These are phyloP conservation scores for Entomophthora muscae DNA, from an alignment of 371 early-diverging fungal genomes.

Conservation along the genomic window DNA sequence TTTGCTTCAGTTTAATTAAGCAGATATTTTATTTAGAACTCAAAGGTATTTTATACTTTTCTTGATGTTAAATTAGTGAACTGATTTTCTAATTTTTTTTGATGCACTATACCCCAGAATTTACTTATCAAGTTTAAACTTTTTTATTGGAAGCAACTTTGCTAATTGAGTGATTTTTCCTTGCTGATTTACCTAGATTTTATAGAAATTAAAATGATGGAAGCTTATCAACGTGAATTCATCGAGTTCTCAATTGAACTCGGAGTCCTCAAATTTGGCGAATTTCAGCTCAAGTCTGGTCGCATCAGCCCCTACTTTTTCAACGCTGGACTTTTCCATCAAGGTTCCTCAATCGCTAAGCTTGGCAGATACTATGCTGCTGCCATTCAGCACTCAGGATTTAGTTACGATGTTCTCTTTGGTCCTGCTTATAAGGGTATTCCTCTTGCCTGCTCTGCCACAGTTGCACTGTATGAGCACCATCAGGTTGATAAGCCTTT, in stretches of 20 bases:
- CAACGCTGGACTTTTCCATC: slow-evolving; percentile 90
- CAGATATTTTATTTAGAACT: too few species aligned
- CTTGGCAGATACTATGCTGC: slow-evolving; percentile 82
- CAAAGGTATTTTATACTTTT: too few species aligned
- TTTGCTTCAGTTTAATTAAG: too few species aligned
- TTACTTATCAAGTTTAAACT: too few species aligned
- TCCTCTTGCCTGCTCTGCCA: slow-evolving; percentile 74
- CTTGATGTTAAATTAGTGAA: too few species aligned
- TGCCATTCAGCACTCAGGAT: slow-evolving; percentile 44
- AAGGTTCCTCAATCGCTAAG: slow-evolving; percentile 59
- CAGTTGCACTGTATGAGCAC: slow-evolving; percentile 39
- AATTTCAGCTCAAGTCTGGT: slow-evolving; percentile 84
- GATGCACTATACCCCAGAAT: too few species aligned
- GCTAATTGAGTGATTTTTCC: too few species aligned
- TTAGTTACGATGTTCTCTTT: slow-evolving; percentile 76
- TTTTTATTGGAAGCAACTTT: too few species aligned
- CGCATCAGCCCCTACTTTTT: slow-evolving; percentile 90
- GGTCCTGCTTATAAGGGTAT: slow-evolving; percentile 98
- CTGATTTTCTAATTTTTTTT: too few species aligned
- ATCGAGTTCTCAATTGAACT: slow-evolving; percentile 76
- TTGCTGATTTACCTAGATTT: too few species aligned
- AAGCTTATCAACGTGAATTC: slow-evolving; percentile 83
- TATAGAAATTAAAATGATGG: too few species aligned
- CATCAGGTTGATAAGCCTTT: slow-evolving; percentile 51
- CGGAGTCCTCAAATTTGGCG: slow-evolving; percentile 74